Conservation (phyloP, 163 green algal genomes). For the Volvox carteri region DNA sequence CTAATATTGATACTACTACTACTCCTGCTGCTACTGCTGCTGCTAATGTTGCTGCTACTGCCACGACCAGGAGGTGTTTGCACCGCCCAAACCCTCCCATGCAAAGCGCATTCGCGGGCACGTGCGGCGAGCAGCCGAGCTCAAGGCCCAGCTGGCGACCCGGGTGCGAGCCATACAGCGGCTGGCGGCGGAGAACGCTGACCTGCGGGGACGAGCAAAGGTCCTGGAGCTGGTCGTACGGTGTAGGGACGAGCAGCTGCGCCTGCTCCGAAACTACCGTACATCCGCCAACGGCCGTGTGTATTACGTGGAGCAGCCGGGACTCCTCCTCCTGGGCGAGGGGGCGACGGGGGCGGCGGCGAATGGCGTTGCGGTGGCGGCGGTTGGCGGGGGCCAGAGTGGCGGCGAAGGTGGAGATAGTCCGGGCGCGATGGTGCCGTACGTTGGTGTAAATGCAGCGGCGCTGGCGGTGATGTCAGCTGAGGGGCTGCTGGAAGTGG, state of each 20-base stretch:
- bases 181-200: conserved; percentile 7
- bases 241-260: conserved; percentile 40
- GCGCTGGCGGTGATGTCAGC: conserved; percentile 5
- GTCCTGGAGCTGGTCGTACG: conserved; percentile 34
- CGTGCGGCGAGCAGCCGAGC: conserved; percentile 20
- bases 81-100: neutral
- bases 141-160: conserved; percentile 20
- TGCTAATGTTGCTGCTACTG: too few relatives aligned
- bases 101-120: conserved; percentile 51
- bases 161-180: conserved; percentile 18
- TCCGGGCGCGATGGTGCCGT: neutral
- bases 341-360: neutral
- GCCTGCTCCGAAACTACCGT: conserved; percentile 1
- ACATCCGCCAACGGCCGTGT: neutral
- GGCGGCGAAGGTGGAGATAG: too few relatives aligned
- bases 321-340: neutral
- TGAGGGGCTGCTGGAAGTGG: conserved; percentile 4
- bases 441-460: neutral
- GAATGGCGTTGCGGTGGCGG: neutral
- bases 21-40: too few relatives aligned
- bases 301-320: conserved; percentile 8
- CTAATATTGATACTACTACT: too few relatives aligned
- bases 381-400: too few relatives aligned
- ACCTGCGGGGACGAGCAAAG: conserved; percentile 15
- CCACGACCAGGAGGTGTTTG: conserved; percentile 21